Evolutionary conservation across 1,284 basidiomycete species (phyloP), one percentile per base, ranked within the genome.

Genomic region (Leccinum solheimii): DNA sequence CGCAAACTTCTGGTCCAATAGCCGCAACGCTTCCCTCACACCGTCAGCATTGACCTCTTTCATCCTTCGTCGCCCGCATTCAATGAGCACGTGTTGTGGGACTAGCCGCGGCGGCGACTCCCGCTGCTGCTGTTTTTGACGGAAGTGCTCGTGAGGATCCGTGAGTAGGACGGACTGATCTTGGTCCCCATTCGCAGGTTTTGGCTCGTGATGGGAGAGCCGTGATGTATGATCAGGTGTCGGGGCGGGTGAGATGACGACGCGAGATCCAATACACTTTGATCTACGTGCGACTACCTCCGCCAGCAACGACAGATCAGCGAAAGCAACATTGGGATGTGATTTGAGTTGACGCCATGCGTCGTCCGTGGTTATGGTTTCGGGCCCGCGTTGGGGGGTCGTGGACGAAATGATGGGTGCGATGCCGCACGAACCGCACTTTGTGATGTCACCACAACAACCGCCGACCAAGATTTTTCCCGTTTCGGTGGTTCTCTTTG

Each of bases 291-390:
- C 90, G 23, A 96, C 94, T 34, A 96, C 94, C 64, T 95, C 92
- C 2, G 94, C 94, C 52, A 96, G 83, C 43, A 95, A 80, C 0
- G 86, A 79, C 53, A 96, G 79, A 71, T 94, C 91, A 13, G 92
- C 84, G 72, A 93, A 95, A 50, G 86, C 84, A 57, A 91, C 87
- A 66, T 95, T 95, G 1, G 94, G 94, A 77, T 96, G 94, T 3
- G 88, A 87, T 77, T 95, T 95, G 66, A 96, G 80, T 65, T 88
- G 87, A 58, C 83, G 86, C 94, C 94, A 96, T 5, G 92, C 94
- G 62, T 90, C 86, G 70, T 91, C 88, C 51, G 89, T 91, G 19
- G 92, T 85, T 56, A 96, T 91, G 9, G 85, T 90, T 60, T 88
- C 82, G 19, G 73, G 64, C 32, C 71, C 66, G 21, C 68, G 62